Evolutionary conservation across 148 eudicot genomes (phyloP).

Genomic region (Cornus kousa): DNA sequence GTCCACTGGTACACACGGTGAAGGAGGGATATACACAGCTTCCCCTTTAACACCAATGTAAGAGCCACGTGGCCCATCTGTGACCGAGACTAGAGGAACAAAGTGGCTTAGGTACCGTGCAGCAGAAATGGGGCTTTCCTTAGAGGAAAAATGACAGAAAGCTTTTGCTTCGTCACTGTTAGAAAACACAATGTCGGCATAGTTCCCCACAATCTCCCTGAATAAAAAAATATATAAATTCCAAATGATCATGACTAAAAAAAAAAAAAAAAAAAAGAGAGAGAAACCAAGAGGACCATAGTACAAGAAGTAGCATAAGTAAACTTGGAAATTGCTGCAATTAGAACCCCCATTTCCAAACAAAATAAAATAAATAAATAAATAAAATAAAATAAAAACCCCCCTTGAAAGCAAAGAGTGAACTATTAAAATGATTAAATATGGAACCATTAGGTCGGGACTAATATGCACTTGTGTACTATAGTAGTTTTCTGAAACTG

Average conservation of each 20-base stretch:
- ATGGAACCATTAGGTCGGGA: no score
- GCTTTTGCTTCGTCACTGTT: conserved; percentile 92
- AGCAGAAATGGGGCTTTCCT: conserved; percentile 69
- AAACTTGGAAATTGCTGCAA: no score
- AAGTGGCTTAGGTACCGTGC: conserved; percentile 92
- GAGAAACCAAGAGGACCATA: neutral
- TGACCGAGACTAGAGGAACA: conserved; percentile 87
- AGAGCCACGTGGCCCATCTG: conserved; percentile 89
- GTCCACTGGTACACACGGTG: conserved; percentile 80
- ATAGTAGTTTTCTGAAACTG: no score
- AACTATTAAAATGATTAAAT: neutral
- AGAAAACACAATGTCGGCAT: conserved; percentile 82
- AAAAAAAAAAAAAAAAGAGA: no score
- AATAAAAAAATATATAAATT: conserved; percentile 1
- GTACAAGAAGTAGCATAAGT: no score
- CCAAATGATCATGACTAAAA: neutral
- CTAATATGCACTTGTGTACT: no score
- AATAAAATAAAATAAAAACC: no score
- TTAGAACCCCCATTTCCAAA: no score
- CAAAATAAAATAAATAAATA: no score
- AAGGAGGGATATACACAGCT: conserved; percentile 84
- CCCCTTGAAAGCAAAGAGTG: neutral
- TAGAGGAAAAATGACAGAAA: conserved; percentile 68
- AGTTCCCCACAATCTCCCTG: conserved; percentile 93
- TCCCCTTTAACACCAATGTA: conserved; percentile 90